Evolutionary conservation across 1,139 yeast species (phyloP).

Genomic region (Kodamaea arcana): DNA sequence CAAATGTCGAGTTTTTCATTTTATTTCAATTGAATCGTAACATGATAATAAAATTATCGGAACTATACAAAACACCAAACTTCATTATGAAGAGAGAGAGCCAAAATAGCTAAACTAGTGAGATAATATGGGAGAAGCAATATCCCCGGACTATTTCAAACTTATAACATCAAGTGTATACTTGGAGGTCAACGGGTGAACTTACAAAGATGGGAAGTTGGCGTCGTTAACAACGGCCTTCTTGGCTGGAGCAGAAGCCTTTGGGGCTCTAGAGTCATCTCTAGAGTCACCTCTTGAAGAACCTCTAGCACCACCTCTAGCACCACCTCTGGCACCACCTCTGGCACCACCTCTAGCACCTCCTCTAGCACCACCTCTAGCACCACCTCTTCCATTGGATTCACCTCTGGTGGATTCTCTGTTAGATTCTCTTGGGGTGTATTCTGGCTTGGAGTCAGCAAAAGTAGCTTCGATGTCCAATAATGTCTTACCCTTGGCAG

Average conservation of each 20-base stretch:
- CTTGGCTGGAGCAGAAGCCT: conserved; percentile 17
- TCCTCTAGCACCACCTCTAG: conserved; percentile 14
- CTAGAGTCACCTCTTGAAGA: conserved; percentile 18
- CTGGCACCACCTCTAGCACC: conserved; percentile 19
- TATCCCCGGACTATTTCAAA: neutral
- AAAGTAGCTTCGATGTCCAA: conserved; percentile 65
- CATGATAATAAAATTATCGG: conserved; percentile 1
- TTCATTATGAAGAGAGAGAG: conserved; percentile 1
- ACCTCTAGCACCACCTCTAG: conserved; percentile 19
- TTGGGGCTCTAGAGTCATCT: conserved; percentile 11
- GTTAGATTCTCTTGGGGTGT: conserved; percentile 29
- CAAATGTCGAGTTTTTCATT: conserved; percentile 1
- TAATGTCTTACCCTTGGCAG: conserved; percentile 64
- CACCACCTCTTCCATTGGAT: conserved; percentile 19
- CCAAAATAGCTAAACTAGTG: conserved; percentile 2
- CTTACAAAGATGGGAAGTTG: conserved; percentile 59
- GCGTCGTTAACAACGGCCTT: conserved; percentile 49
- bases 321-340: conserved; percentile 19
- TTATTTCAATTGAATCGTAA: conserved; percentile 2
- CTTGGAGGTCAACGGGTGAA: conserved; percentile 4
- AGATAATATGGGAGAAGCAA: neutral
- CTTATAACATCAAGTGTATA: neutral
- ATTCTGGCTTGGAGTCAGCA: conserved; percentile 36
- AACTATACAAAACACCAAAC: conserved; percentile 2
- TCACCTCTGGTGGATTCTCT: conserved; percentile 18